Conservation (phyloP, 108 stramenopile species). For the Tribonema minus region DNA sequence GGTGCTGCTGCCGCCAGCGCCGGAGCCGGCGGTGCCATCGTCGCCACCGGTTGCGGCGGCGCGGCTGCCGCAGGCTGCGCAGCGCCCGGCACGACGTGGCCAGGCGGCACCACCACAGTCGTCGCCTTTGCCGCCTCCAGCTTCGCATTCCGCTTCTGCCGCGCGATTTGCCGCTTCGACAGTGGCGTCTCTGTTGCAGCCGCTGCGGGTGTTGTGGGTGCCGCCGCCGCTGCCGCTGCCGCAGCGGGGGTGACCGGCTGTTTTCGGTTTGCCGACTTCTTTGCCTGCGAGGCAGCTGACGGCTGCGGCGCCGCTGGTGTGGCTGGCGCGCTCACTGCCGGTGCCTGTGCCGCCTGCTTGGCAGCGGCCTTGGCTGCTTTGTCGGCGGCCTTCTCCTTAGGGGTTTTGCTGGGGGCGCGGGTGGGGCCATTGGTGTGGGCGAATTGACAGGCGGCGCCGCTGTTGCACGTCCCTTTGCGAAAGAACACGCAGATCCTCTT, state of each 20-base stretch:
- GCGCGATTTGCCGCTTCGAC: slow-evolving; percentile 1
- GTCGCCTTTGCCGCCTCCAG: not conserved
- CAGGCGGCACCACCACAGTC: no score
- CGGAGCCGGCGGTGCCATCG: not conserved
- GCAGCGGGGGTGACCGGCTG: not conserved
- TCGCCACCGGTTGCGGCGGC: not conserved
- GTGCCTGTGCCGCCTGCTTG: not conserved
- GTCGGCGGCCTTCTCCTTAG: not conserved
- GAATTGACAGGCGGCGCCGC: not conserved
- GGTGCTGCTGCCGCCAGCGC: not conserved
- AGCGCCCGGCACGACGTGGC: not conserved
- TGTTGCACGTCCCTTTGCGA: slow-evolving; percentile 1
- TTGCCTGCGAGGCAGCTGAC: no score
- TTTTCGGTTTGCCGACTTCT: no score
- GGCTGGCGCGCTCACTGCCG: not conserved
- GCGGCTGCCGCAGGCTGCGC: not conserved
- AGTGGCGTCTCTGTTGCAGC: not conserved
- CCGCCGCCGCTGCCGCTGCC: not conserved
- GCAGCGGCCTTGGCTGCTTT: not conserved
- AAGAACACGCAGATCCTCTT: slow-evolving; percentile 18
- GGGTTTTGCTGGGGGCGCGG: not conserved
- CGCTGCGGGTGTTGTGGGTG: no score
- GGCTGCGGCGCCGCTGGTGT: not conserved
- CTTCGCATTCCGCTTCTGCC: slow-evolving; percentile 1
- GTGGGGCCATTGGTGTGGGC: not conserved